phyloP scores from a whole-genome alignment of 306 rosid genomes.

The Fragaria ananassa region DNA sequence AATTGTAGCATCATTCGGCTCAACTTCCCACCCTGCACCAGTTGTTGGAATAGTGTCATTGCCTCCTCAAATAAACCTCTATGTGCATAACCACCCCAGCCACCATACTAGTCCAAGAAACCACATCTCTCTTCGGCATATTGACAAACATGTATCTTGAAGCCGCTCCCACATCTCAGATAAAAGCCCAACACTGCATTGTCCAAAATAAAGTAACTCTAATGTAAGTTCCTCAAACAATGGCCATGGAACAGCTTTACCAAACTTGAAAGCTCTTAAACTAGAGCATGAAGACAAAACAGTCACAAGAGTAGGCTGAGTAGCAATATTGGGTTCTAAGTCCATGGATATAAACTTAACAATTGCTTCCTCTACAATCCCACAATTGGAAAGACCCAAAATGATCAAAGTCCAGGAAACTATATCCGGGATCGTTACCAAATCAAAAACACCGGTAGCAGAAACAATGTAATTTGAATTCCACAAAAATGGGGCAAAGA shows the following conservation, averaged over 20 bases:
- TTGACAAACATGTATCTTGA: constrained; percentile 48
- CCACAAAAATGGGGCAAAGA: constrained; percentile 58
- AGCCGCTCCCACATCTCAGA: constrained; percentile 42
- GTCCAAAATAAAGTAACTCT: too few relatives aligned
- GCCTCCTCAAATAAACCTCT: constrained; percentile 51
- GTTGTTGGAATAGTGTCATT: constrained; percentile 17
- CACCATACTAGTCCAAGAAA: constrained; percentile 63
- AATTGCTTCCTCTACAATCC: constrained; percentile 59
- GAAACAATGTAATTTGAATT: constrained; percentile 34
- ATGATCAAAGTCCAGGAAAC: constrained; percentile 76
- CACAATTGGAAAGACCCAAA: constrained; percentile 64
- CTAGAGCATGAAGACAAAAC: constrained; percentile 60
- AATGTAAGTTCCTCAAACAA: too few relatives aligned
- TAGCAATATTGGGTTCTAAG: constrained; percentile 49
- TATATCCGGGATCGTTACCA: constrained; percentile 46
- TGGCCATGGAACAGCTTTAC: too few relatives aligned
- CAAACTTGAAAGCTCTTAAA: constrained; percentile 17
- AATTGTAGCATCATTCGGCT: too few relatives aligned
- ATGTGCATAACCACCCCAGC: constrained; percentile 65
- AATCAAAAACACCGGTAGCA: constrained; percentile 44
- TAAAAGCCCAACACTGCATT: constrained; percentile 48
- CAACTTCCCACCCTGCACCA: too few relatives aligned
- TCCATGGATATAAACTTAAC: constrained; percentile 45
- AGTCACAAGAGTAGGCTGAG: constrained; percentile 39
- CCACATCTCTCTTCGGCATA: constrained; percentile 54